Base-by-base conservation (phyloP, 257 asterid species). In the Dorcoceras hygrometricum region DNA sequence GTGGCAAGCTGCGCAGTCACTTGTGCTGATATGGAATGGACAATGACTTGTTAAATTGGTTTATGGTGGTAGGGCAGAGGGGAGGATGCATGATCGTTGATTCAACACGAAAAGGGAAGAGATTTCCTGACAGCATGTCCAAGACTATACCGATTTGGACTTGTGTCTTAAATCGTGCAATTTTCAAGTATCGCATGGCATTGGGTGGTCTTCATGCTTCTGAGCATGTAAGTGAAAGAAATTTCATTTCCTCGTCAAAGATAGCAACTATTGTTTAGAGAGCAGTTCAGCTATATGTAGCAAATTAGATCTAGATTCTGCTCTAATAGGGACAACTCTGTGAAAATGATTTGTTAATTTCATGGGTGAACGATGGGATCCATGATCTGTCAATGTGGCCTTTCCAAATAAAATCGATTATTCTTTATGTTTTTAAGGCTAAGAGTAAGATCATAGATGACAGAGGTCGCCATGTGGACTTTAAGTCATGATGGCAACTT, bases 111-210 rank as follows among this genome's bases (percentile, higher is more conserved):
- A 93, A 82, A 78, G 99, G 99, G 82, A 93, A 93, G 85, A 77
- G 95, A 69, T 93, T 88, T 80, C 99, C 97, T 6, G 97, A 93
- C 74, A 93, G 99, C 76, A 88, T 93, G 97, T 86, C 97, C n/a
- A 93, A 90, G 82, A 90, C 99, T 20, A 88, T 93, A 70, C 99
- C 99, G 5, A 90, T 93, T 75, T 93, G 99, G 99, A 82, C 95
- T 3, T 93, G 99, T 80, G 87, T 93, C 20, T 76, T 93, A 58
- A 93, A 93, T 74, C 95, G 95, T 23, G 96, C 97, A 16, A 80
- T 93, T 57, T 67, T 51, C 43, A 83, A 78, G 70, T 82, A 77
- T 55, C 73, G 89, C 67, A 31, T 36, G 23, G 68, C 63, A 71
- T 20, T 23, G 51, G 46, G 1, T 57, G 71, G 34, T 59, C 43